A percentile compares a stretch with the other conserved stretches of the same genome.
phyloP scores from a whole-genome alignment of 164 flowering plant species.

The Vitis labrusca region DNA sequence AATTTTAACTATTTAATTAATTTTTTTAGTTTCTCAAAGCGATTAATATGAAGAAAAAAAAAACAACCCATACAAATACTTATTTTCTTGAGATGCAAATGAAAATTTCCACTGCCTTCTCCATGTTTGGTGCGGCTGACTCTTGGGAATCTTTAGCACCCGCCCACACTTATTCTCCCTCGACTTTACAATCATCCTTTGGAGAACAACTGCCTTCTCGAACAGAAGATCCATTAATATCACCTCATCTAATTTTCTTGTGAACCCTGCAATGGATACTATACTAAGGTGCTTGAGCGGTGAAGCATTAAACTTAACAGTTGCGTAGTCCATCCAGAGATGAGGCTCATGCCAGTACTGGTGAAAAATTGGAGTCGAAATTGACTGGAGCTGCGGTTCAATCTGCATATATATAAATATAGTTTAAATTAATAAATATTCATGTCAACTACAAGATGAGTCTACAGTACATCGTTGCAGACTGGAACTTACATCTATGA shows the following conservation, averaged over 20 bases:
- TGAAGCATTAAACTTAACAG: conserved; percentile 1
- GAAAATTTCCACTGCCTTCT: no score
- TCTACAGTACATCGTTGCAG: no score
- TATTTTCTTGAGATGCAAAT: no score
- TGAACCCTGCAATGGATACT: not conserved
- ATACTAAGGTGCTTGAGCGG: conserved; percentile 1
- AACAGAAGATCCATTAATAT: conserved; percentile 7
- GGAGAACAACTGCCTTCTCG: not conserved
- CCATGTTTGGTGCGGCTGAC: no score
- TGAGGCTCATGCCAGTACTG: conserved; percentile 24
- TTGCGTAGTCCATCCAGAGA: conserved; percentile 16
- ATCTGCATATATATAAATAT: not conserved
- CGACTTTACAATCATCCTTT: conserved; percentile 7
- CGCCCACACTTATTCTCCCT: not conserved
- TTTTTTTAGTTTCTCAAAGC: no score
- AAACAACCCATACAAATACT: no score
- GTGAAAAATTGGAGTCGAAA: conserved; percentile 7
- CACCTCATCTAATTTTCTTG: conserved; percentile 4
- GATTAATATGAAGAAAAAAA: no score
- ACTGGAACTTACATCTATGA: not conserved
- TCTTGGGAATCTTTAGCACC: conserved; percentile 4
- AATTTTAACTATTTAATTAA: no score
- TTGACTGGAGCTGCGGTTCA: not conserved
- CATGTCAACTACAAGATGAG: no score
- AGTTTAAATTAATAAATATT: no score